A percentile compares a stretch with the other conserved stretches of the same genome.
These are phyloP conservation scores for Pseudogymnoascus sp. DNA, from an alignment of 2,329 filamentous ascomycete species.

Conservation along the genomic window DNA sequence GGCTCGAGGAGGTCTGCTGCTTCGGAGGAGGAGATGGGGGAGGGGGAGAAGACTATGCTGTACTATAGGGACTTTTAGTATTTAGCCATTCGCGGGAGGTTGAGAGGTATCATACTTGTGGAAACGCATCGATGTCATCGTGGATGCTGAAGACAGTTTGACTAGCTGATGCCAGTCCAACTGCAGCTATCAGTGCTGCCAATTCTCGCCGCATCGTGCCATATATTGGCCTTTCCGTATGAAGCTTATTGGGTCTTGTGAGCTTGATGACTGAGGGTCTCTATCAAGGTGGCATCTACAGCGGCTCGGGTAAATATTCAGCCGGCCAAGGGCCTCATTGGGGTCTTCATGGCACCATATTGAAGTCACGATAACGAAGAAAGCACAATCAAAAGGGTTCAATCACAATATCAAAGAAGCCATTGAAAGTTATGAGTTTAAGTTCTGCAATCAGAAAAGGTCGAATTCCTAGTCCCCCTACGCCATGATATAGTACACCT, in stretches of 20 bases:
- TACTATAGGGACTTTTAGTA: constrained; percentile 41
- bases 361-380: not conserved
- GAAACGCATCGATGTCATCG: constrained; percentile 64
- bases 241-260: not conserved
- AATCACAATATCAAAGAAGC: not conserved
- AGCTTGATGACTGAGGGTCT: not conserved
- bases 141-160: constrained; percentile 60
- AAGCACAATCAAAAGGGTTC: not conserved
- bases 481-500: constrained; percentile 11
- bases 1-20: constrained; percentile 37
- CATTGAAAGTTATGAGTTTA: constrained; percentile 2
- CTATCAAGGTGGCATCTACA: constrained; percentile 7
- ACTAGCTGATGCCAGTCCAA: constrained; percentile 38
- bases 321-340: not conserved
- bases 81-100: constrained; percentile 2
- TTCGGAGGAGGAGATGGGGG: constrained; percentile 50
- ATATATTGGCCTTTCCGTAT: constrained; percentile 14
- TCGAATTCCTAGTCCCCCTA: constrained; percentile 6
- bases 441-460: constrained; percentile 9
- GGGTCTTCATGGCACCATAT: not conserved
- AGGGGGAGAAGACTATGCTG: constrained; percentile 54
- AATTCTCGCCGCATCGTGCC: constrained; percentile 27
- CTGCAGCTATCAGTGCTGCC: constrained; percentile 22
- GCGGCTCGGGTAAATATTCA: not conserved
- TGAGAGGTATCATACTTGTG: constrained; percentile 45